Percentiles rank a stretch among this genome's conserved stretches.
Conservation (phyloP, 441 rosid species). For the Flueggea neowawraea region DNA sequence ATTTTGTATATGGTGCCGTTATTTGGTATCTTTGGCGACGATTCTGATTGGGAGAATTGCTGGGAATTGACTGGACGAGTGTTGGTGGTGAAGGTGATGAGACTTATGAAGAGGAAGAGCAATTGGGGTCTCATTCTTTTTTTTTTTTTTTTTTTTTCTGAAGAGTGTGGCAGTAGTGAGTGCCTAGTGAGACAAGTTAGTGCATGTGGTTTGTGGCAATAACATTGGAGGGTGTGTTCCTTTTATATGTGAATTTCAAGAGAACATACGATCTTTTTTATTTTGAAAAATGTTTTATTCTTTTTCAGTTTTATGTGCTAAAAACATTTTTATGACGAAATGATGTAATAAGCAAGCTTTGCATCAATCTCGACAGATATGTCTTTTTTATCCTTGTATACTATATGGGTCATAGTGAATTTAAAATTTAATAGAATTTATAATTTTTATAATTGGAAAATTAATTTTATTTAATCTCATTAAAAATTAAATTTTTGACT, state of each 20-base stretch:
- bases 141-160: neutral
- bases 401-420: no score
- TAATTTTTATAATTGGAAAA: no score
- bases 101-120: constrained; percentile 21
- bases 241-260: constrained; percentile 3
- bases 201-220: constrained; percentile 3
- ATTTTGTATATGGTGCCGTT: constrained; percentile 44
- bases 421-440: no score
- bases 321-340: no score
- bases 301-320: no score
- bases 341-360: no score
- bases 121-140: constrained; percentile 27
- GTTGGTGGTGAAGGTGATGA: constrained; percentile 18
- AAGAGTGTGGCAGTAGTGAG: no score
- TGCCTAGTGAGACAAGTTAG: neutral
- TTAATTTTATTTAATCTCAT: no score
- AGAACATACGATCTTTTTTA: neutral
- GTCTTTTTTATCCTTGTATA: no score
- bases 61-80: constrained; percentile 13
- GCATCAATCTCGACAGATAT: no score
- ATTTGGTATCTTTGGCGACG: constrained; percentile 13
- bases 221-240: neutral
- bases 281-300: neutral
- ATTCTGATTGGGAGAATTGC: neutral
- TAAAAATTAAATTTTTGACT: no score